These are phyloP conservation scores for Apiospora malaysiana DNA, from an alignment of 2,329 filamentous ascomycete species.

Conservation along the genomic window DNA sequence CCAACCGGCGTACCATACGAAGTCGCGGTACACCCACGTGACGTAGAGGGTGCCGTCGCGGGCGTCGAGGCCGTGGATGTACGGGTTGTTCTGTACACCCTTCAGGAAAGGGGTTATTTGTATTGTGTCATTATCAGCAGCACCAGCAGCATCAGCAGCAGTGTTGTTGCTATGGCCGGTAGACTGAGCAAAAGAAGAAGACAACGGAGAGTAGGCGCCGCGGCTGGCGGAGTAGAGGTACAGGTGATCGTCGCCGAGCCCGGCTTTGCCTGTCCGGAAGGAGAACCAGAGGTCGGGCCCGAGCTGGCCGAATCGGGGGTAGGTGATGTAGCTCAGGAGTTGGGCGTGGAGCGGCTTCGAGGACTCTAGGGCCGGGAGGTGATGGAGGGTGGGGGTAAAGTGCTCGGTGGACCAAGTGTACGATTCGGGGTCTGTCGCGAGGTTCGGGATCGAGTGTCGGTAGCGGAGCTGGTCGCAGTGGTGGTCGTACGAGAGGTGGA, in stretches of 20 bases:
- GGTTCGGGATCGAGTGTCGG: slow-evolving; percentile 41
- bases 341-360: slow-evolving; percentile 28
- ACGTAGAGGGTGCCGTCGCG: slow-evolving; percentile 43
- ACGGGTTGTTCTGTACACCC: slow-evolving; percentile 55
- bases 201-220: slow-evolving; percentile 42
- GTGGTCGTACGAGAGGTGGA: slow-evolving; percentile 59
- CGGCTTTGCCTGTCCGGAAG: slow-evolving; percentile 57
- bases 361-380: slow-evolving; percentile 42
- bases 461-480: slow-evolving; percentile 51
- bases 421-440: slow-evolving; percentile 40
- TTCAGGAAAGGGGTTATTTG: slow-evolving; percentile 51
- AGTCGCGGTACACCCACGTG: slow-evolving; percentile 58
- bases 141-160: too few relatives aligned
- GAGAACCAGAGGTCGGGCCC: slow-evolving; percentile 49
- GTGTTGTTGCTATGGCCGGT: not conserved
- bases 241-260: slow-evolving; percentile 55
- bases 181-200: not conserved
- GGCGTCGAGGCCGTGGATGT: slow-evolving; percentile 55
- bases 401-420: slow-evolving; percentile 41
- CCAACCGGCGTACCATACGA: slow-evolving; percentile 51
- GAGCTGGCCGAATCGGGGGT: slow-evolving; percentile 50
- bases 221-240: slow-evolving; percentile 47
- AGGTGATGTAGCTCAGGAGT: slow-evolving; percentile 49
- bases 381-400: slow-evolving; percentile 44
- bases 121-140: too few relatives aligned